Evolutionary conservation across 495 filamentous ascomycete species (phyloP).

Genomic region (Terfezia claveryi): DNA sequence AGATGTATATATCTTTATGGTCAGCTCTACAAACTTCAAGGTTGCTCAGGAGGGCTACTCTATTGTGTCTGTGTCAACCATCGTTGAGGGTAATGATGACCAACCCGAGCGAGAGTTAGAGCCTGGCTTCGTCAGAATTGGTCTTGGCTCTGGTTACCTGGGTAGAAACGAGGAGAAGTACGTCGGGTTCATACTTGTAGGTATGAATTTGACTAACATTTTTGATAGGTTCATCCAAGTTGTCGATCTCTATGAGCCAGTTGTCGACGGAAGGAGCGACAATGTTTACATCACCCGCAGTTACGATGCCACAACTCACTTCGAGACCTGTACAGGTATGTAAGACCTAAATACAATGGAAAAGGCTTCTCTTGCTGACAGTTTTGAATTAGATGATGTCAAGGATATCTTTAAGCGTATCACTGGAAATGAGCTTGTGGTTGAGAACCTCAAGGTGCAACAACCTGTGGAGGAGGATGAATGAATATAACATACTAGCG

Average conservation of each 20-base stretch:
- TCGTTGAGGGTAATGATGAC: slow-evolving; percentile 50
- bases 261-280: slow-evolving; percentile 67
- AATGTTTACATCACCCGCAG: slow-evolving; percentile 95
- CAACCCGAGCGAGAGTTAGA: slow-evolving; percentile 94
- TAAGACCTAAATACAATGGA: background rate
- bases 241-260: slow-evolving; percentile 55
- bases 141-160: slow-evolving; percentile 71
- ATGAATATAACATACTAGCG: background rate
- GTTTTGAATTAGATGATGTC: slow-evolving; percentile 50
- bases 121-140: slow-evolving; percentile 74
- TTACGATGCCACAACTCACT: slow-evolving; percentile 94
- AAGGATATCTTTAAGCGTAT: slow-evolving; percentile 78
- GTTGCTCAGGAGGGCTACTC: slow-evolving; percentile 98
- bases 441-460: background rate
- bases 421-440: slow-evolving; percentile 64
- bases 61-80: slow-evolving; percentile 93
- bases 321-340: slow-evolving; percentile 66
- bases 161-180: slow-evolving; percentile 87
- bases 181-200: background rate
- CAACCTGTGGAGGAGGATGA: background rate
- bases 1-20: slow-evolving; percentile 97
- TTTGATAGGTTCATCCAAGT: slow-evolving; percentile 16
- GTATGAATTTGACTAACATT: slow-evolving; percentile 1
- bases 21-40: slow-evolving; percentile 59
- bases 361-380: background rate